Evolutionary conservation across 140 eudicot genomes (phyloP).

Genomic region (Stevia rebaudiana): DNA sequence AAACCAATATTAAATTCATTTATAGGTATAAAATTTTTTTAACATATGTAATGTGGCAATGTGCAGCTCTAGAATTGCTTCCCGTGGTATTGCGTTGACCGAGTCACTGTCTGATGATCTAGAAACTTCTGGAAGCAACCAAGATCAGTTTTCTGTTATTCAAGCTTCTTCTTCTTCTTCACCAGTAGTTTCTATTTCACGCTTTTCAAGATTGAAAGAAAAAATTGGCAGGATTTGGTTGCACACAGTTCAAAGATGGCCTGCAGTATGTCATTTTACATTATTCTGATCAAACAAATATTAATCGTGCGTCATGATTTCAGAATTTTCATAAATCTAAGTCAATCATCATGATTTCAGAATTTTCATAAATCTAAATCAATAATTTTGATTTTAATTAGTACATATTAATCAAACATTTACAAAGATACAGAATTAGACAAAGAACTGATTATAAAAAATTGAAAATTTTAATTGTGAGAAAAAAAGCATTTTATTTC

Average conservation of each 20-base stretch:
- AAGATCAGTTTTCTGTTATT: conserved; percentile 29
- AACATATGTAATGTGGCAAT: conserved; percentile 24
- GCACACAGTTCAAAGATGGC: conserved; percentile 72
- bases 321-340: not conserved
- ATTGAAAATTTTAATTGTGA: not conserved
- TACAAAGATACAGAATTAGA: not conserved
- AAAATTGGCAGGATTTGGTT: conserved; percentile 47
- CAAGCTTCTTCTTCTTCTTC: conserved; percentile 43
- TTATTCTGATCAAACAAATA: conserved; percentile 10
- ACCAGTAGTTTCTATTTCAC: conserved; percentile 38
- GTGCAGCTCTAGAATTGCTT: conserved; percentile 91
- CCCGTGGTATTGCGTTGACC: conserved; percentile 74
- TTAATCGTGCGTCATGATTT: not conserved
- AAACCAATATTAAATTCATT: not conserved
- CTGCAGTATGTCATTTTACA: conserved; percentile 64
- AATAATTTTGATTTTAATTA: not conserved
- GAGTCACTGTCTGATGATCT: conserved; percentile 64
- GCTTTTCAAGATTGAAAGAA: conserved; percentile 53
- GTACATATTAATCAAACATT: not conserved
- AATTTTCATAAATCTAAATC: not conserved
- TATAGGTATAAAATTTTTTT: not conserved
- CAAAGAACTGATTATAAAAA: not conserved
- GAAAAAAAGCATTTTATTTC: not conserved
- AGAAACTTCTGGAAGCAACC: conserved; percentile 35
- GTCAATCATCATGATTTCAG: not conserved